phyloP scores from a whole-genome alignment of 331 rosid genomes.

The Malus hybrid region DNA sequence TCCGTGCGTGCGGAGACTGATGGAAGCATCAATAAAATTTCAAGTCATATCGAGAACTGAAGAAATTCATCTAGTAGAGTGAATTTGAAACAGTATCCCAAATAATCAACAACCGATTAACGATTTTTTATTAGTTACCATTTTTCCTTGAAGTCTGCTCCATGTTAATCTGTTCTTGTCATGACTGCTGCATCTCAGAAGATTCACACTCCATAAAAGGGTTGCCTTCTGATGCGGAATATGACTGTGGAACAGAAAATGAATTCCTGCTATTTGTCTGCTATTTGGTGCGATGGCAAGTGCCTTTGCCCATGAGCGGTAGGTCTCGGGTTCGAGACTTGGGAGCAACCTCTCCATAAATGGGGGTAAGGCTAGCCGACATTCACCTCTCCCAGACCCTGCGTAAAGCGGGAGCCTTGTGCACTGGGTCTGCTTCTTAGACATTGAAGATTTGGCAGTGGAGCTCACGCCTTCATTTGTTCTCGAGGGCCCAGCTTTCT shows the following conservation, averaged over 20 bases:
- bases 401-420: too few species aligned
- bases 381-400: too few species aligned
- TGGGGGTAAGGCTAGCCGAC: too few species aligned
- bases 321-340: too few species aligned
- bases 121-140: constrained; percentile 19
- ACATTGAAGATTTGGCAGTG: constrained; percentile 74
- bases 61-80: not conserved
- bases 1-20: not conserved
- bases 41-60: not conserved
- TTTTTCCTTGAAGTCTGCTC: constrained; percentile 50
- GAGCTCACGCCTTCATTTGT: constrained; percentile 55
- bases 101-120: too few species aligned
- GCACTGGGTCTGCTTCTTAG: constrained; percentile 62
- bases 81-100: not conserved
- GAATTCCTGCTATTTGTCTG: constrained; percentile 48
- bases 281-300: too few species aligned
- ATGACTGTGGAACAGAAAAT: constrained; percentile 75
- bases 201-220: constrained; percentile 26
- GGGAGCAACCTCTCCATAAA: too few species aligned
- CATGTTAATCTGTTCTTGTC: constrained; percentile 42
- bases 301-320: too few species aligned
- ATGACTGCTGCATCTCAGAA: constrained; percentile 33
- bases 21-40: not conserved
- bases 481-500: constrained; percentile 26
- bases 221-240: constrained; percentile 30